These are phyloP conservation scores for Vickermania ingenoplastis DNA, from an alignment of 208 protist species.

Conservation along the genomic window DNA sequence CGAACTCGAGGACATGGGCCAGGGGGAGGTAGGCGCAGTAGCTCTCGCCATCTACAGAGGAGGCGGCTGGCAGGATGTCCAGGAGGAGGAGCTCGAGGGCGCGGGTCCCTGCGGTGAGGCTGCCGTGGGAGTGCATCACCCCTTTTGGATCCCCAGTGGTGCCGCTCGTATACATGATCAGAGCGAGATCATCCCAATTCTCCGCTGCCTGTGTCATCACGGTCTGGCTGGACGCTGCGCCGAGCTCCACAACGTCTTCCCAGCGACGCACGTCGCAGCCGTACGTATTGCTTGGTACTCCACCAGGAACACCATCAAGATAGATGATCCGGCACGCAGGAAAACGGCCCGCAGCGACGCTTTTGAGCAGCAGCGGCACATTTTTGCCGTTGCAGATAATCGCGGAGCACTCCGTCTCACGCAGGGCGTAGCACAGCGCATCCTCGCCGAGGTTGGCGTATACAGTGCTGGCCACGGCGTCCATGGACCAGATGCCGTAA, in stretches of 20 bases:
- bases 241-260: constrained; percentile 36
- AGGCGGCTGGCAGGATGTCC: constrained; percentile 2
- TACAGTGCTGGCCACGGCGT: constrained; percentile 55
- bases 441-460: constrained; percentile 83
- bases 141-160: constrained; percentile 88
- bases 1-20: constrained; percentile 91
- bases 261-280: constrained; percentile 28
- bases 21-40: constrained; percentile 87
- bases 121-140: constrained; percentile 76
- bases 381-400: constrained; percentile 61
- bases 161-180: constrained; percentile 85
- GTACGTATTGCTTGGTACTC: background rate
- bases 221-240: constrained; percentile 7
- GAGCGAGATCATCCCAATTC: constrained; percentile 22
- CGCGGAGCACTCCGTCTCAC: constrained; percentile 45
- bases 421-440: constrained; percentile 48
- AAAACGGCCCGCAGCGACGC: constrained; percentile 32
- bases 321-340: constrained; percentile 44
- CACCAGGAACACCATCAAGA: constrained; percentile 28
- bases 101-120: constrained; percentile 35
- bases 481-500: constrained; percentile 65
- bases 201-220: constrained; percentile 6
- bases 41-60: constrained; percentile 19
- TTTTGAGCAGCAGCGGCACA: constrained; percentile 32
- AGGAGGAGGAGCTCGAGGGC: constrained; percentile 41